Conservation (phyloP, 208 protist species). For the Wallacemonas sp. region DNA sequence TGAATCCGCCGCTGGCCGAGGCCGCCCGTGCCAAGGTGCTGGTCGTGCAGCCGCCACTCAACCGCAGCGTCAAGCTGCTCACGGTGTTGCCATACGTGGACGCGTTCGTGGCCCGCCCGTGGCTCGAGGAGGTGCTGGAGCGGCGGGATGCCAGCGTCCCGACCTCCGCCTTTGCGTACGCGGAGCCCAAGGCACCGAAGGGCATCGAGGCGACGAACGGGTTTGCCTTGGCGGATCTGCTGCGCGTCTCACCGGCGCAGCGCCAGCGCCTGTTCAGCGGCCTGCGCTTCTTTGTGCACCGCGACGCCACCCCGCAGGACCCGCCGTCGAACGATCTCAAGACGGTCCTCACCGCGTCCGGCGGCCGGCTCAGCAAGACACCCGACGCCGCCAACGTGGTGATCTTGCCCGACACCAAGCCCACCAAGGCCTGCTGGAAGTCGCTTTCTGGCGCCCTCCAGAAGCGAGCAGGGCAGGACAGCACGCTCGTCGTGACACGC, state of each 20-base stretch:
- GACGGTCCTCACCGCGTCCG: slow-evolving; percentile 58
- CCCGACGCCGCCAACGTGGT: slow-evolving; percentile 36
- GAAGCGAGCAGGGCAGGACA: background rate
- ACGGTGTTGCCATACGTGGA: slow-evolving; percentile 61
- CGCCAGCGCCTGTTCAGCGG: slow-evolving; percentile 50
- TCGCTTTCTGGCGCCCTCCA: slow-evolving; percentile 21
- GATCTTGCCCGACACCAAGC: slow-evolving; percentile 41
- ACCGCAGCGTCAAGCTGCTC: slow-evolving; percentile 79
- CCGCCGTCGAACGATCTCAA: slow-evolving; percentile 70
- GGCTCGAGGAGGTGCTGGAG: slow-evolving; percentile 54
- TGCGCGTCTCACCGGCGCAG: slow-evolving; percentile 28
- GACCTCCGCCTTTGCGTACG: slow-evolving; percentile 30
- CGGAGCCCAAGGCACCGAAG: slow-evolving; percentile 30
- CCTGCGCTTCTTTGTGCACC: slow-evolving; percentile 65
- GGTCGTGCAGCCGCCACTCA: slow-evolving; percentile 54
- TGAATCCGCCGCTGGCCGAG: slow-evolving; percentile 53
- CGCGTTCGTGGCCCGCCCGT: slow-evolving; percentile 43
- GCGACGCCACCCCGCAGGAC: slow-evolving; percentile 50
- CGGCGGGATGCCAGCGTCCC: slow-evolving; percentile 16
- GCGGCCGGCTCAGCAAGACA: slow-evolving; percentile 38
- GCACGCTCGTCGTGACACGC: slow-evolving; percentile 47
- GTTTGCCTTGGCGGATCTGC: slow-evolving; percentile 44
- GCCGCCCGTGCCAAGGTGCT: slow-evolving; percentile 39
- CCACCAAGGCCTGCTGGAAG: slow-evolving; percentile 28
- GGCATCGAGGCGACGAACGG: slow-evolving; percentile 66